phyloP scores from a whole-genome alignment of 1,139 yeast genomes.

The Pichia norvegensis region DNA sequence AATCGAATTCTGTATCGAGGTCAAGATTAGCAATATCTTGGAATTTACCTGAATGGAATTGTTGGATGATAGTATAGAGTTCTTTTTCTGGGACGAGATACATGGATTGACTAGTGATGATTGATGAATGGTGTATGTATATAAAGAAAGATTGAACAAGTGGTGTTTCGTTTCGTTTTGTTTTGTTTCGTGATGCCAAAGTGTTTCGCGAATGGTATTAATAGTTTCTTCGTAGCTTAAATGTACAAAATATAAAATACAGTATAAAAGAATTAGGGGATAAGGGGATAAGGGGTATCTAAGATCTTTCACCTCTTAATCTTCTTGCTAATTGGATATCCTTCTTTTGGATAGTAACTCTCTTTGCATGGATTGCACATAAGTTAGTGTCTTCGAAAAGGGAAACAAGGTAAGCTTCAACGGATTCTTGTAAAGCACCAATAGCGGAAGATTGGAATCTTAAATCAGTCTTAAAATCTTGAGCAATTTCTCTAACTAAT shows the following conservation, averaged over 20 bases:
- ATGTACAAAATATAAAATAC: background rate
- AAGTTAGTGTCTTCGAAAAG: constrained; percentile 79
- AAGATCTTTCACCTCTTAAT: constrained; percentile 92
- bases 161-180: too few species aligned
- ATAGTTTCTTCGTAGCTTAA: too few species aligned
- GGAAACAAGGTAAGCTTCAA: constrained; percentile 84
- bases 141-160: too few species aligned
- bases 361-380: constrained; percentile 99
- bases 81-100: constrained; percentile 20
- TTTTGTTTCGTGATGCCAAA: too few species aligned
- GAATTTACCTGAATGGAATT: constrained; percentile 17
- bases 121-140: too few species aligned
- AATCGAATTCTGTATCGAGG: constrained; percentile 17
- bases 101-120: constrained; percentile 7
- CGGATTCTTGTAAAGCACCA: constrained; percentile 98
- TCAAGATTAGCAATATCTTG: constrained; percentile 13
- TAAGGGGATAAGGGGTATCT: background rate
- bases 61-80: constrained; percentile 19
- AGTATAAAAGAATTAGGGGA: background rate
- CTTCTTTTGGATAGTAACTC: constrained; percentile 99
- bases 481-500: constrained; percentile 96
- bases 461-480: constrained; percentile 95
- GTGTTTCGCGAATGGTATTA: too few species aligned
- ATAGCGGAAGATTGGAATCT: constrained; percentile 98
- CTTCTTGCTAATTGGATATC: constrained; percentile 99